Percentiles rank a stretch among this genome's conserved stretches.
phyloP scores from a whole-genome alignment of 257 asterid genomes.

The Gardenia jasminoides region DNA sequence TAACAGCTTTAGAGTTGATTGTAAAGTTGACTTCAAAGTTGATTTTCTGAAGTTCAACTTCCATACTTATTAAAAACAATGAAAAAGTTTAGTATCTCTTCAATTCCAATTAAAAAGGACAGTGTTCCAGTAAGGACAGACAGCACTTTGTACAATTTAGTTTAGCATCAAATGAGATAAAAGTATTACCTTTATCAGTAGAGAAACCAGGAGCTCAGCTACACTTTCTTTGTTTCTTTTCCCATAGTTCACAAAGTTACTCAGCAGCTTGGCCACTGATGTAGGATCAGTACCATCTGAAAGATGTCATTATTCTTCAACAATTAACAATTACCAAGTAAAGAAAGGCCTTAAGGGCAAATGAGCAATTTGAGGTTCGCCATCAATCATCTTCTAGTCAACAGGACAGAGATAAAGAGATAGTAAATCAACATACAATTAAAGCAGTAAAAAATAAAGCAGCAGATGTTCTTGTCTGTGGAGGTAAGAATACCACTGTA shows the following conservation, averaged over 20 bases:
- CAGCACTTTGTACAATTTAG: background rate
- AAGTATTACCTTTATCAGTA: conserved; percentile 65
- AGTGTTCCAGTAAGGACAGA: background rate
- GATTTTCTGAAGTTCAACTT: no score
- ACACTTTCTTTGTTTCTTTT: conserved; percentile 61
- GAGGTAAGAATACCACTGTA: background rate
- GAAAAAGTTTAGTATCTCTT: no score
- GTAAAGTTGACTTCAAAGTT: no score
- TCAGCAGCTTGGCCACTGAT: conserved; percentile 46
- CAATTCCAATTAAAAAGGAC: no score
- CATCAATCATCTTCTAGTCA: background rate
- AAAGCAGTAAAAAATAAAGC: background rate
- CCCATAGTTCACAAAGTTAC: conserved; percentile 61
- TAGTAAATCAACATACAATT: background rate
- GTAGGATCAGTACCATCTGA: conserved; percentile 78
- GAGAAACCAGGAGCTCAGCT: conserved; percentile 80
- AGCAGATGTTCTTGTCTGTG: no score
- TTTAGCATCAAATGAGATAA: conserved; percentile 7
- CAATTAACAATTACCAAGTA: conserved; percentile 8
- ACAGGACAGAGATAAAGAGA: background rate
- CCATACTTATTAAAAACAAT: no score
- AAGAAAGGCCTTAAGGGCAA: conserved; percentile 1
- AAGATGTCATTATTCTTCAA: conserved; percentile 22
- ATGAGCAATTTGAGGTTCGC: background rate
- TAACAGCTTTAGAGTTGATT: no score